Evolutionary conservation across 2,329 filamentous ascomycete species (phyloP).

Genomic region (Neopestalotiopsis sp.): DNA sequence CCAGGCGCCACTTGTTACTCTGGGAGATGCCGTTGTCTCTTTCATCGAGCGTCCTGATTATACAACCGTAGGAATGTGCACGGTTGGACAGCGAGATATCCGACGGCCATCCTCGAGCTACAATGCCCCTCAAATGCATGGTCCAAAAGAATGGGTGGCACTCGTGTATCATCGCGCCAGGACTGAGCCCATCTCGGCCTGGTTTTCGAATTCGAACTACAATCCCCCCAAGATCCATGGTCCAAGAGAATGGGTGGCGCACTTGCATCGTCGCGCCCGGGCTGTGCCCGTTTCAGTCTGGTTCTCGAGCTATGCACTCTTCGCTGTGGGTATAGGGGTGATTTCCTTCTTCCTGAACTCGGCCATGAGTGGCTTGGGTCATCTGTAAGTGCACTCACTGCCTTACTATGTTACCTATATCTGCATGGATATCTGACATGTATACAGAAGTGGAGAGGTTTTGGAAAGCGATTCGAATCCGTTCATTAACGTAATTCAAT

Average conservation of each 20-base stretch:
- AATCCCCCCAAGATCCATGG: constrained; percentile 12
- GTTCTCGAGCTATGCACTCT: background rate
- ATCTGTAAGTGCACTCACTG: background rate
- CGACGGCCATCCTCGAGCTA: constrained; percentile 17
- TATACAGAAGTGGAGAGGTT: constrained; percentile 2
- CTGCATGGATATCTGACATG: background rate
- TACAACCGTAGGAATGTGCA: constrained; percentile 37
- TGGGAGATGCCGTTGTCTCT: constrained; percentile 56
- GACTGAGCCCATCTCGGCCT: constrained; percentile 16
- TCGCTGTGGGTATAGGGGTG: background rate
- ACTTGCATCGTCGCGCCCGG: constrained; percentile 16
- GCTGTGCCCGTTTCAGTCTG: constrained; percentile 17
- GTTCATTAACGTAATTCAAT: background rate
- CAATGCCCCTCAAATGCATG: constrained; percentile 9
- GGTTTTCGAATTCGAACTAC: background rate
- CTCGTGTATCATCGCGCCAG: constrained; percentile 17
- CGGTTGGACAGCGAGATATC: constrained; percentile 20
- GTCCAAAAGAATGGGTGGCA: constrained; percentile 21
- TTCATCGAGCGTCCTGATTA: constrained; percentile 52
- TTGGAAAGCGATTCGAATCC: constrained; percentile 14
- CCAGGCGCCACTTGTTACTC: constrained; percentile 51
- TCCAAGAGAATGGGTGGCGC: constrained; percentile 21
- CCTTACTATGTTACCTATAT: background rate
- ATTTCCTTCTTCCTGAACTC: background rate
- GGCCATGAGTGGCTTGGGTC: background rate